Conservation (phyloP, 306 rosid genomes). For the Lathyrus oleraceus region DNA sequence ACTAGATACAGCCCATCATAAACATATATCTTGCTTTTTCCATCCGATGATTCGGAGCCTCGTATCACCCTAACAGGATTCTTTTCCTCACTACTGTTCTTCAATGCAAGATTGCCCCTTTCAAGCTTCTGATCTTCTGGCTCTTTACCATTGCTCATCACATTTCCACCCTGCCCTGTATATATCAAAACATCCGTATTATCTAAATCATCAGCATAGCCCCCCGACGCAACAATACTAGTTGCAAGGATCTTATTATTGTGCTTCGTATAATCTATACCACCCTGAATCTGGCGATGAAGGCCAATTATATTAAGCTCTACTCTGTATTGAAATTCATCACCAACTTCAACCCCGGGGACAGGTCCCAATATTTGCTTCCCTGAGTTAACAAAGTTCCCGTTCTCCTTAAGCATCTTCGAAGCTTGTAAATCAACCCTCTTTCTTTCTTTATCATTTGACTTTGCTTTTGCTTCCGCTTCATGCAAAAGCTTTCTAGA, state of each 20-base stretch:
- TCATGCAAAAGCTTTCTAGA: constrained; percentile 77
- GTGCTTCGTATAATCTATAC: constrained; percentile 73
- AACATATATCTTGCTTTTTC: constrained; percentile 60
- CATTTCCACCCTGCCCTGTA: constrained; percentile 92
- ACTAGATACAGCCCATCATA: constrained; percentile 86
- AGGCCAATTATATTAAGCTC: constrained; percentile 83
- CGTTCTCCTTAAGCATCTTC: constrained; percentile 57
- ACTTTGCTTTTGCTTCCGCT: constrained; percentile 67
- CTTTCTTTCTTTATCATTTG: constrained; percentile 42
- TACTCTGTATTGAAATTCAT: constrained; percentile 83
- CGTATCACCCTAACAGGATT: constrained; percentile 91
- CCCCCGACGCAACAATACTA: constrained; percentile 88
- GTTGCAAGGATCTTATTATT: constrained; percentile 65
- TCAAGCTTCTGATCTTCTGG: constrained; percentile 98
- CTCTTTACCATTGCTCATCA: constrained; percentile 56
- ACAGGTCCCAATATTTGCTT: constrained; percentile 70
- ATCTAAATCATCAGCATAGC: constrained; percentile 70
- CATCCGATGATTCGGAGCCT: constrained; percentile 67
- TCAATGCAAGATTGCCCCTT: constrained; percentile 91
- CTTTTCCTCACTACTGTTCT: constrained; percentile 64
- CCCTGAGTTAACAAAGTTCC: constrained; percentile 60
- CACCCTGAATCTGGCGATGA: constrained; percentile 76
- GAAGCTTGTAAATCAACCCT: constrained; percentile 69
- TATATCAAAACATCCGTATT: constrained; percentile 69
- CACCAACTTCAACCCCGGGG: constrained; percentile 94